Evolutionary conservation across 2,329 filamentous ascomycete species (phyloP), one percentile per base, ranked within the genome.

Genomic region (Aureobasidium sp.): DNA sequence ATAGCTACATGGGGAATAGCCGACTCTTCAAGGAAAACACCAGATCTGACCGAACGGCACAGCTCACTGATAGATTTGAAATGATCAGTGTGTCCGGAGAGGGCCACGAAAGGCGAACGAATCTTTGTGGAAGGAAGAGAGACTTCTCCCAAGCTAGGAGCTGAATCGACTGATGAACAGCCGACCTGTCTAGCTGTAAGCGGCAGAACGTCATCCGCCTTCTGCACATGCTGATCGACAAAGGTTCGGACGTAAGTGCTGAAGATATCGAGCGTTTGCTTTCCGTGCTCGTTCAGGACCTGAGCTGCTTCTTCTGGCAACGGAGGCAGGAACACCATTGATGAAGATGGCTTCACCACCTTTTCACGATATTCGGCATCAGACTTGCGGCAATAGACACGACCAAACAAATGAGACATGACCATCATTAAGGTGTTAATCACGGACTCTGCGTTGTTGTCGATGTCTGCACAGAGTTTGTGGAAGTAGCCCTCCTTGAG

Each of bases 11-110:
- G 83, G 0, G 89, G 89, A 29, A 93, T 83, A 1, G 87, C 85
- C 0, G 86, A 81, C 68, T 89, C 82, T 67, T 93, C 89, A 0
- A 93, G 80, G 75, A 90, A 91, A 1, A 93, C 83, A 0, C 84
- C 88, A 7, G 78, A 78, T 32, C 89, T 83, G 8, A 83, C 81
- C 0, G 82, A 86, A 9, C 77, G 75, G 70, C 87, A 90, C 1
- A 93, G 79, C 54, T 91, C 87, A 21, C 81, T 77, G 21, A 91
- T 84, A 0, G 80, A 85, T 2, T 74, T 70, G 69, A 90, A 91
- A 0, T 80, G 68, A 67, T 91, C 88, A 1, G 75, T 77, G 49
- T 84, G 78, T 0, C 88, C 88, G 0, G 89, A 91, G 1, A 92
- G 81, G 0, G 87, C 87, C 2, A 85, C 81, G 66, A 92, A 92